Base-by-base conservation (phyloP, 2,329 filamentous ascomycete species). In the Penicillium expansum region DNA sequence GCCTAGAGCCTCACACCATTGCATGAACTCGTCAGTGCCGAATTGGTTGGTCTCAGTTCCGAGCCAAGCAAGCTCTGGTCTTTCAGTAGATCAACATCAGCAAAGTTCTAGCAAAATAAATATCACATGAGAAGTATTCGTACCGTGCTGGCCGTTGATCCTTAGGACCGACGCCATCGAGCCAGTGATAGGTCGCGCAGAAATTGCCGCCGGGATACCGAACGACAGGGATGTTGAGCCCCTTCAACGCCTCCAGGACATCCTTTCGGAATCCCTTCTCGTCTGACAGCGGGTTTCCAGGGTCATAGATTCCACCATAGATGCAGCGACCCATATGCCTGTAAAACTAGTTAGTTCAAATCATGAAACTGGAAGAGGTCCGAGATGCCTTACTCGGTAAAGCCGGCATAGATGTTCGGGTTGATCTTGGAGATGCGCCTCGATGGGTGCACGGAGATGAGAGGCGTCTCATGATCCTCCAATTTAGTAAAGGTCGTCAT, bases 261-360 rank as follows among this genome's bases (percentile, higher is more conserved):
- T 94, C 90, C 63, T 82, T 90, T 38, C 90, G 86, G 76, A 91
- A 93, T 41, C 90, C 90, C 62, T 89, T 80, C 52, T 84, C 79
- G 64, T 92, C 89, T 2, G 88, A 86, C n/a, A 92, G 80, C 3
- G 85, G 76, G 71, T 86, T 92, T 33, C 81, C 83, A 1, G 89
- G 90, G 65, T 93, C 90, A 74, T 92, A 93, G 70, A 94, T 88
- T 62, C 91, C 90, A 61, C 89, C 89, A 71, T 94, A 93, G 69
- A 94, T 92, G 78, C 90, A 94, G 60, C 90, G 85, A 67, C 90
- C 90, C 90, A 94, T 94, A 74, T 94, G 91, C 67, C 88, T 91
- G 63, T 32, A 13, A 50, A 48, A 44, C 53, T 7, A 35, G 52
- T 68, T 39, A 69, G 57, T 60, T n/a, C 38, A 60, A 29, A 18